Evolutionary conservation across 2,329 filamentous ascomycete species (phyloP), one percentile per base, ranked within the genome.

Genomic region (Fusarium goolgardi): DNA sequence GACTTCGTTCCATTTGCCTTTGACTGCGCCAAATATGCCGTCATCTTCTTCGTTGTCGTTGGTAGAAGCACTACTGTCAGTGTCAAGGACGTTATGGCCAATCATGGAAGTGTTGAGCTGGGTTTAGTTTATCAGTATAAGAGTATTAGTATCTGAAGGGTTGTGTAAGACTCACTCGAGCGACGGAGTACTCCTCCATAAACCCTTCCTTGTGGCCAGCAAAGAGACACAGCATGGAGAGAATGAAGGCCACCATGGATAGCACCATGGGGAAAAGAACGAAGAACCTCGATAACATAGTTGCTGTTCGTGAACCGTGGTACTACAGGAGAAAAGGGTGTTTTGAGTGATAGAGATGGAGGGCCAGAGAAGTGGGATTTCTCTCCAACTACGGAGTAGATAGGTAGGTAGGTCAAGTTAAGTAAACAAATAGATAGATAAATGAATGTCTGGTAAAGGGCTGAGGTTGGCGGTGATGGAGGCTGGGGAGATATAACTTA

Each of bases 161-260:
- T 7, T 16, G 7, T 20, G 8, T 32, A 2, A n/a, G 32, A 67
- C 78, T 59, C 68, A 81, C 80, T 62, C 80, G 75, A 39, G 79
- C 72, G 44, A 82, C 70, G 53, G 77, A 79, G 67, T 81, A 81
- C 39, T 81, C 79, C 59, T 82, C 81, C 77, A 82, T 78, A 55
- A 82, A 81, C 2, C 80, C 80, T 57, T 78, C 67, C 41, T 81
- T 72, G 41, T 77, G 76, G 16, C 81, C 81, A 32, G 81, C 76
- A 64, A 81, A 80, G 29, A 81, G 76, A 49, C 75, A 75, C n/a
- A 82, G 72, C 43, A 77, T 76, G 18, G 77, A 76, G 20, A 82
- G 76, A 37, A 82, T 73, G 59, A 82, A 78, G 35, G 75, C 78
- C 65, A 77, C 76, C 41, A 81, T 71, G 61, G 78, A 76, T 39